Base-by-base conservation (phyloP, 2,329 filamentous ascomycete species). In the Trichophyton simii region DNA sequence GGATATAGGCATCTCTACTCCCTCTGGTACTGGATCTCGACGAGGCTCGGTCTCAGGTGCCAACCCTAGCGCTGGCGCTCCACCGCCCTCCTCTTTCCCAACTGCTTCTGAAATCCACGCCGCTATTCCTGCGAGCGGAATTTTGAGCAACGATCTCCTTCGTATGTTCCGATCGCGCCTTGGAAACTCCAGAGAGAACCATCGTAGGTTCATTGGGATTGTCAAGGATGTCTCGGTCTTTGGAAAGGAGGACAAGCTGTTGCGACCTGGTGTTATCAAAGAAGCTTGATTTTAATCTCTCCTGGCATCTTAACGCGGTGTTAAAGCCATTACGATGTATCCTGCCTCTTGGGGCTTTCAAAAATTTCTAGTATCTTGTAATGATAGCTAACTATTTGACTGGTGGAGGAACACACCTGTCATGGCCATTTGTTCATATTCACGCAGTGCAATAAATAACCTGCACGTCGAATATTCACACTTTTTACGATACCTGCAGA, bases 81-180 rank as follows among this genome's bases (percentile, higher is more conserved):
- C 34, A 13, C 20, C 58, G 13, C 38, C 42, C 46, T 22, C 38
- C 59, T 60, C 42, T 25, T 77, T 78, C 65, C 77, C 77, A 7
- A 77, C 76, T 0, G 71, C 72, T 5, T 75, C 72, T 2, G 78
- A 80, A 66, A 75, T 80, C 34, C 73, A 77, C 64, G 75, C 76
- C 11, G 73, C 75, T 0, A 79, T 80, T 48, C 78, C 78, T 0
- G 65, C 72, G 3, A 71, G 71, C 7, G 78, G 78, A 13, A 79
- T 79, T 38, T 65, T 71, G 4, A 77, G 76, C 60, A 72, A 70
- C 58, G 76, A 78, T 59, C 66, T 80, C 11, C 69, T 79, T 41
- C 75, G 69, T 41, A 69, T 74, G 4, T 79, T 78, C 67, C 73
- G 74, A 44, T 69, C 71, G 54, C 73, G 75, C 25, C 72, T 77